Evolutionary conservation across 1,284 basidiomycete species (phyloP).

Genomic region (Neolentinus lepideus): DNA sequence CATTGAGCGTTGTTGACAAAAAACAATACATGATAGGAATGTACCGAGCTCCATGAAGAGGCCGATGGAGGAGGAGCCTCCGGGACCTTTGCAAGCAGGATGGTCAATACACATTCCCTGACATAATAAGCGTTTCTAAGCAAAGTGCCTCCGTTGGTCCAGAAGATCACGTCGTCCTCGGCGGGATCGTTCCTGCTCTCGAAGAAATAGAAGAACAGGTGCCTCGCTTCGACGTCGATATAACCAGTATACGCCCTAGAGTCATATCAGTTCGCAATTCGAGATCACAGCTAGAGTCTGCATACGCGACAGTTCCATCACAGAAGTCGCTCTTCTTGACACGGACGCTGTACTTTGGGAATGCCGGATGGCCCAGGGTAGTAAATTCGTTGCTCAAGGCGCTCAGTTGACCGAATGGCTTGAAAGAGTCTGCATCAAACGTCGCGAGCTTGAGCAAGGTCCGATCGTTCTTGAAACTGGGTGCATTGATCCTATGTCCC

Average conservation of each 20-base stretch:
- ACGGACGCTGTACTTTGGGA: slow-evolving; percentile 9
- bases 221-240: slow-evolving; percentile 27
- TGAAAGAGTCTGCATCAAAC: background rate
- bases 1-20: slow-evolving; percentile 43
- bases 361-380: slow-evolving; percentile 10
- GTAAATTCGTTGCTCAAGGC: slow-evolving; percentile 8
- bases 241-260: slow-evolving; percentile 23
- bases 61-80: slow-evolving; percentile 62
- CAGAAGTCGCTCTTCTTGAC: slow-evolving; percentile 15
- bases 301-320: slow-evolving; percentile 13
- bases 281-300: background rate
- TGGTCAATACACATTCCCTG: background rate
- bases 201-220: slow-evolving; percentile 61
- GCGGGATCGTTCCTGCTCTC: slow-evolving; percentile 66
- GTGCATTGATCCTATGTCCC: no score
- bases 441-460: background rate
- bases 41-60: slow-evolving; percentile 54
- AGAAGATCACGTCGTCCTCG: slow-evolving; percentile 60
- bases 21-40: slow-evolving; percentile 33
- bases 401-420: background rate
- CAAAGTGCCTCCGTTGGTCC: slow-evolving; percentile 57
- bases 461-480: no score
- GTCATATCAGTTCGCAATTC: background rate
- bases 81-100: slow-evolving; percentile 33
- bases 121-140: background rate